These are phyloP conservation scores for Groenewaldozyma auringiensis DNA, from an alignment of 1,139 yeast genomes.

Conservation along the genomic window DNA sequence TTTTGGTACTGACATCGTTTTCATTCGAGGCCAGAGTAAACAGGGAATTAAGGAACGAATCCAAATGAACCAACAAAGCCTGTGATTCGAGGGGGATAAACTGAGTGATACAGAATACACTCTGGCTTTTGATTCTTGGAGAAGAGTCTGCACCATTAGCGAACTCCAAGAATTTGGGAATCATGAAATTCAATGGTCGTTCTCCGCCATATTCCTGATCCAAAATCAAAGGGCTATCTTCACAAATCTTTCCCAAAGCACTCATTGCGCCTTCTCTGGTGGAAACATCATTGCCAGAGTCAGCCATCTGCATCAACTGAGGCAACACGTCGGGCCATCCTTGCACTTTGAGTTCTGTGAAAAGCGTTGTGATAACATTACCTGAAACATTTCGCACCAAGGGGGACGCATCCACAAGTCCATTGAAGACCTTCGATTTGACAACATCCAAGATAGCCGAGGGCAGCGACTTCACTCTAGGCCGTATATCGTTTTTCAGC, in stretches of 20 bases:
- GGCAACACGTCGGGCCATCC: slow-evolving; percentile 73
- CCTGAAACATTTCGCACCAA: slow-evolving; percentile 84
- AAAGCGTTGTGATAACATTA: slow-evolving; percentile 76
- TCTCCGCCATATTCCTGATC: slow-evolving; percentile 59
- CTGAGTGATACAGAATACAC: slow-evolving; percentile 70
- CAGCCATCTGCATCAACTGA: slow-evolving; percentile 54
- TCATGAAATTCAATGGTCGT: slow-evolving; percentile 59
- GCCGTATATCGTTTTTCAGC: slow-evolving; percentile 62
- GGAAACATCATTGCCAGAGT: slow-evolving; percentile 32
- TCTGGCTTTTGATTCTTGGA: slow-evolving; percentile 50
- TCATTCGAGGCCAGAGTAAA: slow-evolving; percentile 55
- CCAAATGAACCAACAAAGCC: slow-evolving; percentile 56
- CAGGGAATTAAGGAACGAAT: slow-evolving; percentile 53
- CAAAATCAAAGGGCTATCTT: slow-evolving; percentile 57
- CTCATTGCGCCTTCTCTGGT: slow-evolving; percentile 71
- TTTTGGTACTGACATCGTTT: slow-evolving; percentile 51
- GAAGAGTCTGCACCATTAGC: slow-evolving; percentile 25
- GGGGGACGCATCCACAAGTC: slow-evolving; percentile 51
- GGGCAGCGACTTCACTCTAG: slow-evolving; percentile 25
- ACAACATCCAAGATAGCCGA: slow-evolving; percentile 45
- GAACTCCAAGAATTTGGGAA: slow-evolving; percentile 55
- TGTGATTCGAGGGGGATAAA: slow-evolving; percentile 65
- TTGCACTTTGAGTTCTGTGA: slow-evolving; percentile 60
- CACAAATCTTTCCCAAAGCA: slow-evolving; percentile 81
- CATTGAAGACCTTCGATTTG: slow-evolving; percentile 56